Conservation (phyloP, 768 basidiomycete species). For the Lentinus brumalis region DNA sequence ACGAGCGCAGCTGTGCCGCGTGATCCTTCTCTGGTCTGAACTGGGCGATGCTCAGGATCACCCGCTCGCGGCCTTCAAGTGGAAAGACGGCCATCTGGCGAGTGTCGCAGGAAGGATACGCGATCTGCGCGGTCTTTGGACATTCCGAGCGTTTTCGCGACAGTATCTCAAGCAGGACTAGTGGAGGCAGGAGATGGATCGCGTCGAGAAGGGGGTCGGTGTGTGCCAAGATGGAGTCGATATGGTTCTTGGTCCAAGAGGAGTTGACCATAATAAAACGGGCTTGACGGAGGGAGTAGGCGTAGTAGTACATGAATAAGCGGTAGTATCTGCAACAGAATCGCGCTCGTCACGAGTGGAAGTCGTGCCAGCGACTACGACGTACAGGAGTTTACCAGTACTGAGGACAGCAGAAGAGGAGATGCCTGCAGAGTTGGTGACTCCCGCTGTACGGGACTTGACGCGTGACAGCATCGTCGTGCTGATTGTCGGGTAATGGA, state of each 20-base stretch:
- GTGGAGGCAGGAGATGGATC: conserved; percentile 44
- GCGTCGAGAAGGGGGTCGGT: conserved; percentile 51
- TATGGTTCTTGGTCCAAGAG: conserved; percentile 88
- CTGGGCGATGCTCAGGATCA: conserved; percentile 88
- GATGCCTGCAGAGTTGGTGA: conserved; percentile 62
- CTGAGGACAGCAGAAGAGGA: conserved; percentile 59
- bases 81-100: conserved; percentile 62
- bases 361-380: neutral
- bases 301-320: conserved; percentile 83
- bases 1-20: conserved; percentile 70
- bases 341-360: neutral
- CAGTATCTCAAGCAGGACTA: conserved; percentile 36
- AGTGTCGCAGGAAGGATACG: conserved; percentile 94
- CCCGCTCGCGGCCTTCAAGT: conserved; percentile 54
- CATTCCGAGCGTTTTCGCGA: conserved; percentile 1
- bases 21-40: conserved; percentile 96
- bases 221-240: conserved; percentile 69
- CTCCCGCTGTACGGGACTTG: conserved; percentile 51
- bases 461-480: conserved; percentile 91
- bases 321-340: conserved; percentile 73
- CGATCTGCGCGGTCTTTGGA: conserved; percentile 45
- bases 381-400: conserved; percentile 64
- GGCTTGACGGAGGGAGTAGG: conserved; percentile 69
- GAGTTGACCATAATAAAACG: conserved; percentile 92
- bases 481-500: conserved; percentile 97